Evolutionary conservation across 108 stramenopile genomes (phyloP), one percentile per base, ranked within the genome.

Genomic region (Nitzschia inconspicua): DNA sequence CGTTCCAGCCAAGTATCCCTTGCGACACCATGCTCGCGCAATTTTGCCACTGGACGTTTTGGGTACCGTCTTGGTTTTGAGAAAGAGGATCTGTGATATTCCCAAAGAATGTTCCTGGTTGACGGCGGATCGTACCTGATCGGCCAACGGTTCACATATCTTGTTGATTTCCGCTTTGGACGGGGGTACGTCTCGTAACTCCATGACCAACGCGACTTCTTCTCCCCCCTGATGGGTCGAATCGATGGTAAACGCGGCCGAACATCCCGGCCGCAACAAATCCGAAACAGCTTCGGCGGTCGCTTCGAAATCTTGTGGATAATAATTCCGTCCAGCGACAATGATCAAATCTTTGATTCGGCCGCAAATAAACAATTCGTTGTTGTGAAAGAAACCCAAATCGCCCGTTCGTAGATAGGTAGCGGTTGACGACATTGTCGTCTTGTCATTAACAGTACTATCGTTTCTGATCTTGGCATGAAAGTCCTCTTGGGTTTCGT

Each of bases 41-140:
- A 99, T 99, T 64, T 99, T 99, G 7, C 99, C 99, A 46, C 94
- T 95, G 11, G 94, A 97, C 16, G 99, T 99, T 71, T 99, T 99
- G 5, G 96, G 95, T 8, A 98, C 80, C 0, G 93, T 96, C 44
- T 86, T 77, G 13, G 91, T 81, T 55, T 85, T 67, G 16, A 99
- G 44, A 7, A 98, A 69, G 6, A 93, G 70, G 62, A 99, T 72
- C 26, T 78, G 61, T 14, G 80, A 47, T 1, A 99, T 35, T 11
- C 77, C 68, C 8, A 90, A 52, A 11, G 88, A 85, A 50, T 91
- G 89, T 60, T 89, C 93, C 59, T 85, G 80, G 36, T 73, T 76
- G 42, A 94, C 70, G 40, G 84, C 79, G 3, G 84, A 35, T 44
- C 73, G 58, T 41, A 94, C 62, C 36, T 64, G 34, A n/a, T 86